Evolutionary conservation across 495 filamentous ascomycete genomes (phyloP).

Genomic region (Chaetomium cochliodes): DNA sequence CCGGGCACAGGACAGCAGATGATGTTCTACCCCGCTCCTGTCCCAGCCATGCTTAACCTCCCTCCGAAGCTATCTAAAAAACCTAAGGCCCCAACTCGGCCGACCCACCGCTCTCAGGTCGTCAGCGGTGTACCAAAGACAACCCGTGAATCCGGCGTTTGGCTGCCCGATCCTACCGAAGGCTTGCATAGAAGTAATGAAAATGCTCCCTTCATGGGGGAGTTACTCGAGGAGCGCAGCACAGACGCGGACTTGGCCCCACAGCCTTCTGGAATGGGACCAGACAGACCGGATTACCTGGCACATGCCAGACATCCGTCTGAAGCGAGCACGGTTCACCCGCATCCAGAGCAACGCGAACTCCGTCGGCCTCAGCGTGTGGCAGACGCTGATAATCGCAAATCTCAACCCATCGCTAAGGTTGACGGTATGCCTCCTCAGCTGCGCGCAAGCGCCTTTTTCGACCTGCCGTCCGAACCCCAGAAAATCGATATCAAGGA

Average conservation of each 20-base stretch:
- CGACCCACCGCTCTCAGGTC: slow-evolving; percentile 67
- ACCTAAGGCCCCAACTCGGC: slow-evolving; percentile 55
- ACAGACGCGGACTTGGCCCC: neutral
- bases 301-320: slow-evolving; percentile 31
- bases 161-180: slow-evolving; percentile 49
- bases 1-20: slow-evolving; percentile 69
- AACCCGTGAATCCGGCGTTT: slow-evolving; percentile 39
- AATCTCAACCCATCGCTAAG: slow-evolving; percentile 40
- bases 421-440: slow-evolving; percentile 71
- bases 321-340: slow-evolving; percentile 35
- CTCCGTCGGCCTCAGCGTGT: slow-evolving; percentile 33
- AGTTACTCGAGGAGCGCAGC: slow-evolving; percentile 17
- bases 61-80: slow-evolving; percentile 82
- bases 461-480: slow-evolving; percentile 64
- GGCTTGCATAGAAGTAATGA: slow-evolving; percentile 26
- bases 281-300: neutral
- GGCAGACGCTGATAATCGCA: slow-evolving; percentile 38
- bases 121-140: slow-evolving; percentile 47
- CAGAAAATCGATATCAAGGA: slow-evolving; percentile 65
- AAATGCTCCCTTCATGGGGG: slow-evolving; percentile 28
- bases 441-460: slow-evolving; percentile 85
- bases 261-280: slow-evolving; percentile 16
- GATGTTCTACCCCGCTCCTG: slow-evolving; percentile 93
- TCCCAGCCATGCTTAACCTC: slow-evolving; percentile 88
- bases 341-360: slow-evolving; percentile 30